Base-by-base conservation (phyloP, 257 asterid species). In the Cordia subcordata region DNA sequence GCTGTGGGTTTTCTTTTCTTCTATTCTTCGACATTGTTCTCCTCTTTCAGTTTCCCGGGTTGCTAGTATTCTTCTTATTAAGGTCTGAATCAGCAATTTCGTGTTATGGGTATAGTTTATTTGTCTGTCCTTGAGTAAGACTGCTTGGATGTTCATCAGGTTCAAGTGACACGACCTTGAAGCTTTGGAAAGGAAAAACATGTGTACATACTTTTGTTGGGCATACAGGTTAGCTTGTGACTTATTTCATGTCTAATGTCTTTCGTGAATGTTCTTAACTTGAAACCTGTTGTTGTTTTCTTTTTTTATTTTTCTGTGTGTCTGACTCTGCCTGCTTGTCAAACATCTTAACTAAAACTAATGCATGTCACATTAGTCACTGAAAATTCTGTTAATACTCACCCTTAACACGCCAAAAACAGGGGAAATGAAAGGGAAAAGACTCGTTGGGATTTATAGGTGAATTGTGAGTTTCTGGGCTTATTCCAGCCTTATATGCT, bases 151-250 rank as follows among this genome's bases (percentile, higher is more conserved):
- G 72, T 69, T 52, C 37, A 57, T 55, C 75, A 93, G 99, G 97
- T 74, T 93, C 99, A 17, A 93, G 95, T 76, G 97, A 93, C 81
- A 77, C 68, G 81, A 79, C 92, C 59, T 69, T 93, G 78, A 93
- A 86, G 94, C 86, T 89, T 12, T 93, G 99, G 99, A 86, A 85
- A 63, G 99, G 95, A 63, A 82, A 76, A 68, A 63, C 87, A 61
- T 89, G 99, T 62, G 22, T 62, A 35, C 94, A 76, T 46, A 81
- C 99, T 52, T 82, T 85, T 72, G 68, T 61, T 42, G 99, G 97
- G 52, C 99, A 89, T 76, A 72, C 94, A 89, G 99, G 99, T 92
- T 74, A 59, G 49, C 18, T 46, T 68, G 47, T 64, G 17, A 1
- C 45, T 13, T 58, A 49, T 50, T 55, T 35, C 20, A 58, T 67